A percentile compares a stretch with the other conserved stretches of the same genome.
These are phyloP conservation scores for Chrysanthemum makinoi DNA, from an alignment of 129 eudicot genomes.

Conservation along the genomic window DNA sequence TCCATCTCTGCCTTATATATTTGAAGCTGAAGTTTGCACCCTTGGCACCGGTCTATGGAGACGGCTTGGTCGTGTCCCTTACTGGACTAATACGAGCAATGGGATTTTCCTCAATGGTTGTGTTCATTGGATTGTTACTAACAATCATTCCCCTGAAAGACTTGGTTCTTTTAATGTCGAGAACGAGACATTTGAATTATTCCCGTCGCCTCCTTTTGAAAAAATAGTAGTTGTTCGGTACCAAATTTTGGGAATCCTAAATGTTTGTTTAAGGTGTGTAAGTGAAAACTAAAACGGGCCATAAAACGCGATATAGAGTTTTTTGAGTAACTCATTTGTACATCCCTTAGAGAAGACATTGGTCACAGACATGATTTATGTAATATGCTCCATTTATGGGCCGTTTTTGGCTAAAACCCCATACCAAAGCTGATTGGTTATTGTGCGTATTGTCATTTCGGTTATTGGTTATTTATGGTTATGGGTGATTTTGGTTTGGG, in stretches of 20 bases:
- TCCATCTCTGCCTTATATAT: not conserved
- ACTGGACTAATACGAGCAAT: not conserved
- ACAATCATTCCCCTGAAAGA: not conserved
- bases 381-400: no score
- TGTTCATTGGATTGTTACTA: constrained; percentile 27
- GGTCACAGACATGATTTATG: no score
- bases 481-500: no score
- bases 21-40: constrained; percentile 43
- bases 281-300: no score
- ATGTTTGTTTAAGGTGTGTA: no score
- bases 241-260: constrained; percentile 25
- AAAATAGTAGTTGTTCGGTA: not conserved
- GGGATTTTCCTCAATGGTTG: constrained; percentile 28
- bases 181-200: constrained; percentile 16
- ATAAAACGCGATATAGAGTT: no score
- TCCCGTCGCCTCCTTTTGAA: constrained; percentile 24
- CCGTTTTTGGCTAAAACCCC: no score
- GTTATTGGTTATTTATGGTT: no score
- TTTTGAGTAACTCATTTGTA: no score
- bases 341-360: no score
- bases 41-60: constrained; percentile 49
- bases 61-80: constrained; percentile 18
- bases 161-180: constrained; percentile 37
- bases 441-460: no score
- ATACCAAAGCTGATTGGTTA: no score